Base-by-base conservation (phyloP, 1,284 basidiomycete species). In the Sphagnurus paluster region DNA sequence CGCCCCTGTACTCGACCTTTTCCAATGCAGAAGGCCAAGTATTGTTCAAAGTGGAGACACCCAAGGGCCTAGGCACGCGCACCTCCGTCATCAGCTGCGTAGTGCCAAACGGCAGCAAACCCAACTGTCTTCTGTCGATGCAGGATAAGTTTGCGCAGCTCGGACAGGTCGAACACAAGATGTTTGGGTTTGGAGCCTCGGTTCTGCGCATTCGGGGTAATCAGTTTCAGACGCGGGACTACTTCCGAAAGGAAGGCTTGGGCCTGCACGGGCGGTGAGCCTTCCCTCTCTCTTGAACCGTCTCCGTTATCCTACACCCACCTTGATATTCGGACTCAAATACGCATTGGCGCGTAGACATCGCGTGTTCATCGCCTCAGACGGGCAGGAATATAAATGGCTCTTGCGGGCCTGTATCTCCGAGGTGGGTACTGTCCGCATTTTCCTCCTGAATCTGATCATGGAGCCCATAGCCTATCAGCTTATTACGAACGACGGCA, bases 361-460 rank as follows among this genome's bases (percentile, higher is more conserved):
- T 21, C 21, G 21, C 34, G 25, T 37, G 24, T 35, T 23, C 4
- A 24, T 4, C 17, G 13, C 9, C 0, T 60, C 56, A 0, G 67
- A 71, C 39, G 65, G 66, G 1, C 60, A 57, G 24, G 63, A 67
- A 47, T 71, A 68, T 41, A 60, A 57, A 37, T 71, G 68, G 68
- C 53, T 55, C 5, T 43, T 66, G 3, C 11, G 19, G 25, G 26
- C 38, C 7, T 25, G 26, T 9, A 39, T 16, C 13, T 26, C 24
- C 3, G 19, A 39, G 25, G 35, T 37, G 19, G 10, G 35, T n/a
- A n/a, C n/a, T n/a, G n/a, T n/a, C n/a, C n/a, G n/a, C n/a, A n/a
- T n/a, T n/a, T n/a, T n/a, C n/a, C n/a, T n/a, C n/a, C n/a, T n/a
- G n/a, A n/a, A n/a, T n/a, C n/a, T n/a, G n/a, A n/a, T n/a, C n/a